phyloP scores from a whole-genome alignment of 148 eudicot genomes.

The Bassia scoparia region DNA sequence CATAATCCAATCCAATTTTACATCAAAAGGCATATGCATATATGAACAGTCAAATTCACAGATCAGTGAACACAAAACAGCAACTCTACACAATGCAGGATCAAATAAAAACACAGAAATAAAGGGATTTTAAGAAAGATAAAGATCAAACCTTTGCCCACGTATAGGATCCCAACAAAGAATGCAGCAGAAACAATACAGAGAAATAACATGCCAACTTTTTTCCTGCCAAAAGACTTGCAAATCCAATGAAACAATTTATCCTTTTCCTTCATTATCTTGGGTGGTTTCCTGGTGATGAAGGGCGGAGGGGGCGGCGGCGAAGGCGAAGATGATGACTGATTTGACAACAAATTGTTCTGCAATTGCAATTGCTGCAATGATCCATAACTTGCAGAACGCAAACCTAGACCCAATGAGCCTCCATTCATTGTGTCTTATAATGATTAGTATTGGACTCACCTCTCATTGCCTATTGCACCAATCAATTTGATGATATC shows the following conservation, averaged over 20 bases:
- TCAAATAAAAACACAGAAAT: background rate
- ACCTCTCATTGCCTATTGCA: conserved; percentile 54
- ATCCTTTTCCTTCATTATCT: conserved; percentile 87
- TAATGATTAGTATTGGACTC: conserved; percentile 31
- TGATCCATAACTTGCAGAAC: conserved; percentile 91
- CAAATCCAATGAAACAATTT: conserved; percentile 64
- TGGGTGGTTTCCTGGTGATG: conserved; percentile 49
- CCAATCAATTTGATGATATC: background rate
- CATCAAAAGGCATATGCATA: background rate
- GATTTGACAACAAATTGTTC: conserved; percentile 37
- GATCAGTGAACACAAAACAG: conserved; percentile 11
- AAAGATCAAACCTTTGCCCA: conserved; percentile 77
- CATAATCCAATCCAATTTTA: background rate
- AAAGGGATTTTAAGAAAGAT: background rate
- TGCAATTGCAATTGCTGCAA: conserved; percentile 68
- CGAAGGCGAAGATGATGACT: conserved; percentile 35
- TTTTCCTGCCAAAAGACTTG: conserved; percentile 70
- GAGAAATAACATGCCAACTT: conserved; percentile 90
- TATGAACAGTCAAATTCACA: background rate
- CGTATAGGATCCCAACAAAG: conserved; percentile 71
- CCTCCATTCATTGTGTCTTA: conserved; percentile 72
- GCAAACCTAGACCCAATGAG: conserved; percentile 96
- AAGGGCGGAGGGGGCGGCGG: conserved; percentile 36
- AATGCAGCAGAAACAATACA: conserved; percentile 69
- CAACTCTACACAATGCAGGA: conserved; percentile 24